Conservation (phyloP, 352 stramenopile species). For the Pelagophyceae sp. region DNA sequence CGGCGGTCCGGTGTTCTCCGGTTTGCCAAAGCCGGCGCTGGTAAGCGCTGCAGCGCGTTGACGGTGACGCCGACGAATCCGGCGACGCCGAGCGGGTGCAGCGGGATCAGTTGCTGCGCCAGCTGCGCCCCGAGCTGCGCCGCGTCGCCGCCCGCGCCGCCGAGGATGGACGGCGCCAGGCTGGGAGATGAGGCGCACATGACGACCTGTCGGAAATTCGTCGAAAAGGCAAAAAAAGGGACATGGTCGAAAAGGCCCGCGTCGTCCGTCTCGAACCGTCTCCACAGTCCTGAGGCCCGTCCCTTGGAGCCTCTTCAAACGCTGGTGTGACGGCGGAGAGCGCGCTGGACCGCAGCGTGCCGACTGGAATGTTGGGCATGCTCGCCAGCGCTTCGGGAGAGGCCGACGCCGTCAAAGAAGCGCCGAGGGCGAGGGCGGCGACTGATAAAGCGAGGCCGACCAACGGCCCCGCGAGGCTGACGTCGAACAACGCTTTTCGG, state of each 20-base stretch:
- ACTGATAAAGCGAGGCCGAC: neutral
- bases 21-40: too few relatives aligned
- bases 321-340: neutral
- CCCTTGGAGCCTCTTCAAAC: too few relatives aligned
- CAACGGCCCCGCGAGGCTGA: neutral
- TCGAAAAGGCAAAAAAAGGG: too few relatives aligned
- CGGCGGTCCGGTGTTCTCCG: too few relatives aligned
- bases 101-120: neutral
- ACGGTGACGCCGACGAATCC: neutral
- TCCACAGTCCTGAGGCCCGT: too few relatives aligned
- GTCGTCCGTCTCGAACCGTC: too few relatives aligned
- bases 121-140: too few relatives aligned
- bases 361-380: neutral
- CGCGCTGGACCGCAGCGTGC: neutral
- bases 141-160: too few relatives aligned
- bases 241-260: too few relatives aligned
- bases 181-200: neutral
- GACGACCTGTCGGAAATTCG: too few relatives aligned
- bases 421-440: neutral
- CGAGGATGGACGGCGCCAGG: neutral
- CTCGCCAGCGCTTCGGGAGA: neutral
- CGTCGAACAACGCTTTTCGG: neutral
- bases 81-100: constrained; percentile 7
- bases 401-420: neutral
- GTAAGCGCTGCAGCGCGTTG: constrained; percentile 2